Conservation (phyloP, 2,329 filamentous ascomycete genomes). For the Grosmannia clavigera region DNA sequence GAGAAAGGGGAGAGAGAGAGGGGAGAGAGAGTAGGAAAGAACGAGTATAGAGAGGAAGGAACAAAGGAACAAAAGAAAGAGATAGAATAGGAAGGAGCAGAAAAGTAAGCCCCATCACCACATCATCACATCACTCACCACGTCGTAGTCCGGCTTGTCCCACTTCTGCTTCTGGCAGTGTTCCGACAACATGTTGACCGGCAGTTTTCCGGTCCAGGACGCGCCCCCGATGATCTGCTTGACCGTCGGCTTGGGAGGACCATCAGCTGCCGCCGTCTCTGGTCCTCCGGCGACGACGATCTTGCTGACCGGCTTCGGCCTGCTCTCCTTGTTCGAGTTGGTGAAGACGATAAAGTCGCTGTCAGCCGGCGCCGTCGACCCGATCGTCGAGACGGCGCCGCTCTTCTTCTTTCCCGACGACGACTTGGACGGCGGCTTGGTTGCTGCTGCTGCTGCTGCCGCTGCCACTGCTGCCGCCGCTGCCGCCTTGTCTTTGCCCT, state of each 20-base stretch:
- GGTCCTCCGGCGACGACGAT: background rate
- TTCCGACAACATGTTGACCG: constrained; percentile 85
- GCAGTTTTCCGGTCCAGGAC: constrained; percentile 95
- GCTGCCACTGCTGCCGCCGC: background rate
- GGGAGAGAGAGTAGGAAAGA: background rate
- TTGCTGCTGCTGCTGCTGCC: background rate
- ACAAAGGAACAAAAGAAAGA: background rate
- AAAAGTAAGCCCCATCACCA: background rate
- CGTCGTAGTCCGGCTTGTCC: constrained; percentile 86
- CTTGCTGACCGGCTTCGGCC: constrained; percentile 19
- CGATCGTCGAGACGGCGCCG: constrained; percentile 1
- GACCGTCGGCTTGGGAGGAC: constrained; percentile 47
- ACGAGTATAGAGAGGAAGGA: background rate
- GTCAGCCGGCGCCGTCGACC: constrained; percentile 23
- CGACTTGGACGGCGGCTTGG: background rate
- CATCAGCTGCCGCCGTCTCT: background rate
- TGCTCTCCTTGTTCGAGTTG: constrained; percentile 42
- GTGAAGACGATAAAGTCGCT: constrained; percentile 44
- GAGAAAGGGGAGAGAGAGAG: constrained; percentile 1
- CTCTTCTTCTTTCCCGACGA: constrained; percentile 7
- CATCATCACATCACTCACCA: constrained; percentile 34
- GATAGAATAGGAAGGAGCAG: background rate
- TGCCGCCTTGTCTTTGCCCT: constrained; percentile 2
- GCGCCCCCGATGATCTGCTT: constrained; percentile 84
- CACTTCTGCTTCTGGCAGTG: constrained; percentile 94